Conservation (phyloP, 1,284 basidiomycete genomes). For the Stereum hirsutum region DNA sequence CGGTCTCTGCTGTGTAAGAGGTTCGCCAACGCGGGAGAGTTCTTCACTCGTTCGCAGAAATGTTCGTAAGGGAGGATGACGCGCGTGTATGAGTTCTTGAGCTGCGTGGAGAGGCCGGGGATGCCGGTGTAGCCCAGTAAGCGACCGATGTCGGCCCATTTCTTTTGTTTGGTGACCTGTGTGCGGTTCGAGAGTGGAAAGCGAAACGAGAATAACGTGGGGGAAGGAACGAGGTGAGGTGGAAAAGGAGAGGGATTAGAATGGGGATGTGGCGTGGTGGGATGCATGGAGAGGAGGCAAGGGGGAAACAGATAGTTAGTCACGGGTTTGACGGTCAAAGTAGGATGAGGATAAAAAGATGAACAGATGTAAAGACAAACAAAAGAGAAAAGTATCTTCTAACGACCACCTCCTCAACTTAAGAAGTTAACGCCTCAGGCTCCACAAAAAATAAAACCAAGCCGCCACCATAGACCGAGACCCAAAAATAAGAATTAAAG, state of each 20-base stretch:
- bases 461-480: too few species aligned
- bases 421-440: too few species aligned
- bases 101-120: conserved; percentile 76
- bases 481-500: neutral
- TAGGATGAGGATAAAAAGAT: too few species aligned
- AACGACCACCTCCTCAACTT: too few species aligned
- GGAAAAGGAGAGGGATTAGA: neutral
- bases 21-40: conserved; percentile 40
- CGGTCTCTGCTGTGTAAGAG: too few species aligned
- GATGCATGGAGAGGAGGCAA: neutral
- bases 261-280: neutral
- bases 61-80: conserved; percentile 94
- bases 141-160: conserved; percentile 82
- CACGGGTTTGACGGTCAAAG: too few species aligned
- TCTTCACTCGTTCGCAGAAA: conserved; percentile 73
- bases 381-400: too few species aligned
- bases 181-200: conserved; percentile 7
- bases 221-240: neutral
- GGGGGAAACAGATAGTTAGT: neutral
- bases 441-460: conserved; percentile 4
- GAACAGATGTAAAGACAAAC: too few species aligned
- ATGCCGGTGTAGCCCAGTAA: conserved; percentile 76
- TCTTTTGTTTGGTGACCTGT: conserved; percentile 71
- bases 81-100: conserved; percentile 84
- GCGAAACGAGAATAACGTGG: neutral